A percentile compares a stretch with the other conserved stretches of the same genome.
phyloP scores from a whole-genome alignment of 2,329 filamentous ascomycete genomes.

The Emydomyces testavorans region DNA sequence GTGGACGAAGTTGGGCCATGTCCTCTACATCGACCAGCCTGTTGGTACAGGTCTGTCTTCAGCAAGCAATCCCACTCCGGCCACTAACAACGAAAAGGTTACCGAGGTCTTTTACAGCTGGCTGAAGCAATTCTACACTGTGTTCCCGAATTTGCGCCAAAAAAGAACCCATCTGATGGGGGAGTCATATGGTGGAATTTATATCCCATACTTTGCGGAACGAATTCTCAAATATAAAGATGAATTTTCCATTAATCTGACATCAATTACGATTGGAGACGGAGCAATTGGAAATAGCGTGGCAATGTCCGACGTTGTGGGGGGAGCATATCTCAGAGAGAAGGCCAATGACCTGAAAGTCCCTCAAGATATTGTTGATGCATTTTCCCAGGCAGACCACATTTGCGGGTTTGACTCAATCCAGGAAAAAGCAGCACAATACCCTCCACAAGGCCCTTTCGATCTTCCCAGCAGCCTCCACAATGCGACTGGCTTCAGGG shows the following conservation, averaged over 20 bases:
- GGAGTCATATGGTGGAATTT: slow-evolving; percentile 31
- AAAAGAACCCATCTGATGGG: slow-evolving; percentile 27
- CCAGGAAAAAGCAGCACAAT: slow-evolving; percentile 21
- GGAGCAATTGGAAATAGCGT: slow-evolving; percentile 29
- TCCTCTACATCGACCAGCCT: slow-evolving; percentile 30
- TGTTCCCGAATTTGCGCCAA: slow-evolving; percentile 26
- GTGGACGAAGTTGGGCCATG: slow-evolving; percentile 22
- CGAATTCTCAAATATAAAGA: slow-evolving; percentile 23
- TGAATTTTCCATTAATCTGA: slow-evolving; percentile 23
- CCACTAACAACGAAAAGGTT: slow-evolving; percentile 21
- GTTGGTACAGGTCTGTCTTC: slow-evolving; percentile 29
- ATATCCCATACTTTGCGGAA: slow-evolving; percentile 29
- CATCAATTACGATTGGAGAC: slow-evolving; percentile 29
- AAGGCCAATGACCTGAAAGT: slow-evolving; percentile 21
- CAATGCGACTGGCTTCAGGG: slow-evolving; percentile 22
- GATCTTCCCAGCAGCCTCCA: slow-evolving; percentile 22
- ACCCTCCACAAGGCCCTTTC: slow-evolving; percentile 23
- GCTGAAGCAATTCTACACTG: slow-evolving; percentile 24
- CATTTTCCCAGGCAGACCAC: slow-evolving; percentile 24
- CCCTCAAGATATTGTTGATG: slow-evolving; percentile 21
- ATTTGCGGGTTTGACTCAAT: slow-evolving; percentile 26
- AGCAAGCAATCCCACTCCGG: slow-evolving; percentile 23
- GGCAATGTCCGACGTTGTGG: slow-evolving; percentile 26
- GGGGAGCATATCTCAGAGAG: slow-evolving; percentile 22
- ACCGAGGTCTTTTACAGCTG: slow-evolving; percentile 25